These are phyloP conservation scores for Fusarium sulawesiense DNA, from an alignment of 2,329 filamentous ascomycete species.

Conservation along the genomic window DNA sequence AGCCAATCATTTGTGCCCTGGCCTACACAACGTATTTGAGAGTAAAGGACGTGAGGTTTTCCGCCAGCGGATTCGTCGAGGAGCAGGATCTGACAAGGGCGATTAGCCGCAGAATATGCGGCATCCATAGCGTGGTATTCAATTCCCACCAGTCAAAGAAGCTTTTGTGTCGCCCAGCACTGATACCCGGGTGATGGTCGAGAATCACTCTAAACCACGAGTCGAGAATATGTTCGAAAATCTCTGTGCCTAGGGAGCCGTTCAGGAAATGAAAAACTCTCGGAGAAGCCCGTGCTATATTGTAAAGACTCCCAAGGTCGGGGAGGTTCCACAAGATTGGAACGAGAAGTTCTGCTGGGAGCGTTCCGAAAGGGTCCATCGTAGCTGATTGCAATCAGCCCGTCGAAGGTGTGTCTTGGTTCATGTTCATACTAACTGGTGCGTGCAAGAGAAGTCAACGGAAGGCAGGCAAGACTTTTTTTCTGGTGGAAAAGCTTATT, in stretches of 20 bases:
- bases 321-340: slow-evolving; percentile 12
- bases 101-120: slow-evolving; percentile 22
- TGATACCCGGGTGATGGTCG: neutral
- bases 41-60: slow-evolving; percentile 4
- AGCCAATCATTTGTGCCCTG: neutral
- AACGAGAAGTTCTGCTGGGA: slow-evolving; percentile 22
- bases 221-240: slow-evolving; percentile 19
- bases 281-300: neutral
- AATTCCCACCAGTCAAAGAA: neutral
- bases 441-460: no score
- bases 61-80: neutral
- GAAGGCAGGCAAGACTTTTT: no score
- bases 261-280: slow-evolving; percentile 20
- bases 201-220: neutral
- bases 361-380: slow-evolving; percentile 22
- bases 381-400: fast-evolving
- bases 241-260: slow-evolving; percentile 4
- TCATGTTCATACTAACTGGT: no score
- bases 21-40: slow-evolving; percentile 14
- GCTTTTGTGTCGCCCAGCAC: neutral
- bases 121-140: slow-evolving; percentile 20
- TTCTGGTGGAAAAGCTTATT: no score
- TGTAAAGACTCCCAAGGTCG: slow-evolving; percentile 17
- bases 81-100: slow-evolving; percentile 17
- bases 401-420: no score